phyloP scores from a whole-genome alignment of 768 basidiomycete genomes.

The Mycena olivaceomarginata region DNA sequence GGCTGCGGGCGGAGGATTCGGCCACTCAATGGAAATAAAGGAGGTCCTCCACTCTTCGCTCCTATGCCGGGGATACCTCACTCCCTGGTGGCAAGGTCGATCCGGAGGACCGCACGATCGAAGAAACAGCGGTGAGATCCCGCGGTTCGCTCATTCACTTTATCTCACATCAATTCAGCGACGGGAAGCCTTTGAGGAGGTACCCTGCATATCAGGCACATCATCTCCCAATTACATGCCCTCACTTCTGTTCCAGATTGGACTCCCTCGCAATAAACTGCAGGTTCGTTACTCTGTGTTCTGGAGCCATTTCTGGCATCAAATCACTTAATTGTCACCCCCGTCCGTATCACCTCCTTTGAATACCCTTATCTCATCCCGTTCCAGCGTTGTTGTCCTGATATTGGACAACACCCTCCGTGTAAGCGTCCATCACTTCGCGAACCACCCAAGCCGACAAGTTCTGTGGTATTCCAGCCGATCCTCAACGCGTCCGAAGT shows the following conservation, averaged over 20 bases:
- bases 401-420: conserved; percentile 86
- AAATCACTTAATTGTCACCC: conserved; percentile 83
- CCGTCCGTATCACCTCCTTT: conserved; percentile 74
- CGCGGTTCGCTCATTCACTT: background rate
- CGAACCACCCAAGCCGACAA: background rate
- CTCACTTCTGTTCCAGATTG: conserved; percentile 72
- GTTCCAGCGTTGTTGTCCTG: conserved; percentile 85
- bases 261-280: conserved; percentile 81
- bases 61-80: conserved; percentile 93
- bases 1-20: background rate
- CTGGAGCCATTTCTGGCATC: conserved; percentile 88
- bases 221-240: too few species aligned
- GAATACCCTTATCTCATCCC: background rate
- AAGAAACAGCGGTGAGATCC: conserved; percentile 63
- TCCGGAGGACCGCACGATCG: conserved; percentile 76
- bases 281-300: conserved; percentile 84
- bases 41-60: conserved; percentile 81
- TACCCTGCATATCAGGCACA: conserved; percentile 51
- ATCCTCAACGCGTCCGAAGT: conserved; percentile 90
- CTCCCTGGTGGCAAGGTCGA: conserved; percentile 92
- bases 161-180: conserved; percentile 65
- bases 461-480: conserved; percentile 71
- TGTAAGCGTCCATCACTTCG: conserved; percentile 58
- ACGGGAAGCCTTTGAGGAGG: conserved; percentile 95
- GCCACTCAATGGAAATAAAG: conserved; percentile 58